These are phyloP conservation scores for Colletotrichum coccodes DNA, from an alignment of 2,329 filamentous ascomycete species.

Conservation along the genomic window DNA sequence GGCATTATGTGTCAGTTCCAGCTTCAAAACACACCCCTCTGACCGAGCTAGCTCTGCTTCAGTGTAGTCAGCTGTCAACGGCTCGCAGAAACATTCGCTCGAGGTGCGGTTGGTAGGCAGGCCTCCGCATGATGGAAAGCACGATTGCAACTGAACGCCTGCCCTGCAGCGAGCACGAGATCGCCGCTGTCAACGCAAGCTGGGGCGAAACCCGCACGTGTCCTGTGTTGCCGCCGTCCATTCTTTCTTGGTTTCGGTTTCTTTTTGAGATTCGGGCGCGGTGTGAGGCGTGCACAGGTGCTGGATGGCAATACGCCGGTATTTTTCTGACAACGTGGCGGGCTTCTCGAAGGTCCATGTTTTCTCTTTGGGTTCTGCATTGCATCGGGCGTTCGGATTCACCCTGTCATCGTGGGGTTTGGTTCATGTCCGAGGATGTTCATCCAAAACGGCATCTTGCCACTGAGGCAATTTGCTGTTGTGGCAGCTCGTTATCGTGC, in stretches of 20 bases:
- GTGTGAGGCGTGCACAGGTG: constrained; percentile 3
- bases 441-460: not conserved
- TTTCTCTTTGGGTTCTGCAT: constrained; percentile 2
- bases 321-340: constrained; percentile 7
- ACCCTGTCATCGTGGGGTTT: constrained; percentile 1
- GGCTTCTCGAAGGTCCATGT: constrained; percentile 14
- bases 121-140: not conserved
- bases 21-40: constrained; percentile 5
- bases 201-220: constrained; percentile 4
- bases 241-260: not conserved
- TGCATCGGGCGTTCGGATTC: constrained; percentile 10
- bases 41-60: not conserved
- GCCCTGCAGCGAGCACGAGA: not conserved
- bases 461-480: not conserved
- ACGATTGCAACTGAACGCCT: constrained; percentile 11
- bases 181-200: constrained; percentile 12
- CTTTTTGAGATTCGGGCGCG: not conserved
- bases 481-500: not conserved
- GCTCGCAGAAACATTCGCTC: constrained; percentile 15
- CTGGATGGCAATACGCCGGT: constrained; percentile 12
- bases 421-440: not conserved
- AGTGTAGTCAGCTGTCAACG: not conserved
- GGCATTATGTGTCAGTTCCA: constrained; percentile 1
- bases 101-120: not conserved
- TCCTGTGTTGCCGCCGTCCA: not conserved